phyloP scores from a whole-genome alignment of 495 filamentous ascomycete genomes.

The Hypomontagnella monticulosa region DNA sequence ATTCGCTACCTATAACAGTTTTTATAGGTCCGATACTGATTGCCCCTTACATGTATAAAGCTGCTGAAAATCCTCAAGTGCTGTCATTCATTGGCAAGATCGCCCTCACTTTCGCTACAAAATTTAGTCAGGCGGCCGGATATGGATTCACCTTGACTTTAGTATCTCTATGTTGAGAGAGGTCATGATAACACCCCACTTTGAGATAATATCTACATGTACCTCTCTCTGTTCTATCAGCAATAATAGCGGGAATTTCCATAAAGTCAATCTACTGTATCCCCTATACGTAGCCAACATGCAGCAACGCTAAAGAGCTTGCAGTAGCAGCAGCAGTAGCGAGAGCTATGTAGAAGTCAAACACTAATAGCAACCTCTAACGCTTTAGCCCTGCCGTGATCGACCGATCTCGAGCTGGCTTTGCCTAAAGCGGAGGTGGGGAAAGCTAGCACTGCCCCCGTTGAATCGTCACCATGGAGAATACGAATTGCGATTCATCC shows the following conservation, averaged over 20 bases:
- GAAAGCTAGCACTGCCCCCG: slow-evolving; percentile 33
- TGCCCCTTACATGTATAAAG: slow-evolving; percentile 23
- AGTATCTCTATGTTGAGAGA: no score
- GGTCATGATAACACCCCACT: slow-evolving; percentile 9
- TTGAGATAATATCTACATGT: no score
- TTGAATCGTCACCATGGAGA: slow-evolving; percentile 36
- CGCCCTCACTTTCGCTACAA: slow-evolving; percentile 2
- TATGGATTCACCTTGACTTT: neutral
- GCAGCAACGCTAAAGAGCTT: slow-evolving; percentile 25
- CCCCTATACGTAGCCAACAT: slow-evolving; percentile 32
- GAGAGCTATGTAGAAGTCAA: neutral
- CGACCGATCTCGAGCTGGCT: slow-evolving; percentile 35
- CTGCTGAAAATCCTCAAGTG: slow-evolving; percentile 18
- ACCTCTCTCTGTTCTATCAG: no score
- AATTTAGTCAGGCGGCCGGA: slow-evolving; percentile 9
- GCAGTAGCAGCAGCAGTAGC: slow-evolving; percentile 17
- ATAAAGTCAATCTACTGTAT: slow-evolving; percentile 16
- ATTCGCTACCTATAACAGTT: slow-evolving; percentile 29
- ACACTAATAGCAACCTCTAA: slow-evolving; percentile 12
- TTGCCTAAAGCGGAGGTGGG: slow-evolving; percentile 39
- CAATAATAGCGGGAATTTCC: slow-evolving; percentile 23
- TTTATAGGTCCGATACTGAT: slow-evolving; percentile 12
- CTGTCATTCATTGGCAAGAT: slow-evolving; percentile 16
- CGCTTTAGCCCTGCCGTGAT: slow-evolving; percentile 28
- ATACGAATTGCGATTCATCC: slow-evolving; percentile 40